phyloP scores from a whole-genome alignment of 2,329 filamentous ascomycete genomes.

The Colletotrichum lupini region DNA sequence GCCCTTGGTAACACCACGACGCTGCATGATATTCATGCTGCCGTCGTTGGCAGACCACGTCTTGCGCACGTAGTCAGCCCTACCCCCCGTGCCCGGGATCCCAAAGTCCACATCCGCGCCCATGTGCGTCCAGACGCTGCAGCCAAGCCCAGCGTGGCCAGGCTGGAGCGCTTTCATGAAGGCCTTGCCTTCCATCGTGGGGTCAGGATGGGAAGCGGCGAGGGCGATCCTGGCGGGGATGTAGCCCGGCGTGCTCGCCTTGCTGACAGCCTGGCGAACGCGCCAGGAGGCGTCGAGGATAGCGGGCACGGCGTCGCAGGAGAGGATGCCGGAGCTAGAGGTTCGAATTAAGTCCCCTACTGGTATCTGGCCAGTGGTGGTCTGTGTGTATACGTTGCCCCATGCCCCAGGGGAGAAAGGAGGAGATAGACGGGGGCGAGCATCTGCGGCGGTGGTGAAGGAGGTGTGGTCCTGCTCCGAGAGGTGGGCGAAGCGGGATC shows the following conservation, averaged over 20 bases:
- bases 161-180: constrained; percentile 6
- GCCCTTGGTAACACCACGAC: constrained; percentile 15
- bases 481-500: neutral
- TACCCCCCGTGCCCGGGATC: constrained; percentile 13
- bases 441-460: constrained; percentile 15
- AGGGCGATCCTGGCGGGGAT: constrained; percentile 20
- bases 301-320: neutral
- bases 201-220: constrained; percentile 2
- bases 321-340: neutral
- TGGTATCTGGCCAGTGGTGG: neutral
- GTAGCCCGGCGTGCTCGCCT: neutral
- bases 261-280: constrained; percentile 7
- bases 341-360: neutral
- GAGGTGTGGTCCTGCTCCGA: neutral
- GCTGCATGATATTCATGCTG: constrained; percentile 27
- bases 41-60: constrained; percentile 32
- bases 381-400: constrained; percentile 28
- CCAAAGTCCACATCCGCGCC: constrained; percentile 30
- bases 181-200: constrained; percentile 1
- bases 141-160: constrained; percentile 12
- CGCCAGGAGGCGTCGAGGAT: constrained; percentile 17
- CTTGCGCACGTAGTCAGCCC: constrained; percentile 24
- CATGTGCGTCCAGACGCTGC: constrained; percentile 30
- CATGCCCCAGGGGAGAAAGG: neutral
- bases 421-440: neutral